Conservation (phyloP, 2,329 filamentous ascomycete genomes). For the Coniochaeta prunicola region DNA sequence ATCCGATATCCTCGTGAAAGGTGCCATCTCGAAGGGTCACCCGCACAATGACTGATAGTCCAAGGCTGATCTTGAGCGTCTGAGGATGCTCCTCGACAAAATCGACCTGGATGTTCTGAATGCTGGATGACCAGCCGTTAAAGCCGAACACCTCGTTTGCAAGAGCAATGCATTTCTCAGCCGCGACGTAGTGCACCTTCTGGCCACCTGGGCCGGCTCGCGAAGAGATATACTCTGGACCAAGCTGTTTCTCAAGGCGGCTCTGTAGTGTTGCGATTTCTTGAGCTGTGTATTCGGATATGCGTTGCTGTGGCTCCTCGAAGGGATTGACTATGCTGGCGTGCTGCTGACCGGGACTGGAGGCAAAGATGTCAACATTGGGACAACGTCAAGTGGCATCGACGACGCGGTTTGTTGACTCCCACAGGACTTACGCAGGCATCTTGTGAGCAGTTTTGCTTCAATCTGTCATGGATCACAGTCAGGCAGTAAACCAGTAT, state of each 20-base stretch:
- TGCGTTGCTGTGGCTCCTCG: constrained; percentile 58
- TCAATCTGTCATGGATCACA: neutral
- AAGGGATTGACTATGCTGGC: constrained; percentile 66
- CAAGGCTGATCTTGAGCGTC: constrained; percentile 73
- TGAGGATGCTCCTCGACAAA: constrained; percentile 83
- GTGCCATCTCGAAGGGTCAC: constrained; percentile 88
- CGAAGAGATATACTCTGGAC: constrained; percentile 90
- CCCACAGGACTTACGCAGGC: constrained; percentile 12
- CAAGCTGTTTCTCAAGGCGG: constrained; percentile 85
- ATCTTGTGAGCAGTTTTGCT: constrained; percentile 4
- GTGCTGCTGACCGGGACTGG: constrained; percentile 64
- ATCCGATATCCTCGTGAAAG: constrained; percentile 97
- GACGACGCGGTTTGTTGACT: constrained; percentile 1
- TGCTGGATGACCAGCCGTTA: constrained; percentile 96
- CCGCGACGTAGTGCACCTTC: constrained; percentile 89
- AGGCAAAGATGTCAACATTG: constrained; percentile 3
- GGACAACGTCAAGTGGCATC: neutral
- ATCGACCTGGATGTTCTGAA: constrained; percentile 90
- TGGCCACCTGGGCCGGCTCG: constrained; percentile 75
- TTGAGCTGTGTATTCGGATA: constrained; percentile 78
- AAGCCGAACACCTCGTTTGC: constrained; percentile 96
- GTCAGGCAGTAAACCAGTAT: neutral
- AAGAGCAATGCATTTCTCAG: constrained; percentile 91
- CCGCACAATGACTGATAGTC: constrained; percentile 82
- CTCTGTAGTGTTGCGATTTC: constrained; percentile 85